Evolutionary conservation across 139 green algal genomes (phyloP), one percentile per base, ranked within the genome.

Genomic region (Mesotaenium endlicherianum): DNA sequence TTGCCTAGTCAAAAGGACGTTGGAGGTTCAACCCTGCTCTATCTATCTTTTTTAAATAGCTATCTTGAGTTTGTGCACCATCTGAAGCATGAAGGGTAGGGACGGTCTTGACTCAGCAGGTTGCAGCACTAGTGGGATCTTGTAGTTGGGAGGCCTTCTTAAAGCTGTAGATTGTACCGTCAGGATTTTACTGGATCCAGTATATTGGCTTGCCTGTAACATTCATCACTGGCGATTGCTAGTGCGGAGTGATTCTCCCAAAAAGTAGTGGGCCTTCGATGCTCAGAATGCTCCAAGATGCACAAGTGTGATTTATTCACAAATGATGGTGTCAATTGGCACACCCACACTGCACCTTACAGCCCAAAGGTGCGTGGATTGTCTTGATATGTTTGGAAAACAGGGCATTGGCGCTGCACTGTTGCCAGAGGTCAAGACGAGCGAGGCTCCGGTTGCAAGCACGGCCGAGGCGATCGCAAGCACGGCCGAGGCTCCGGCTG

Each of bases 231-330:
- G 20, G 20, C 26, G 26, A 64, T 26, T 64, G 26, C 53, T 34
- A 64, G 53, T 34, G 26, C 53, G 20, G 20, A 26, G 53, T 34
- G 26, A 64, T 64, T 34, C 20, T 34, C 20, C 20, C 20, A 64
- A 64, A 64, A 20, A 20, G 20, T 34, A 34, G 26, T 34, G 26
- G 26, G 20, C 26, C 26, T 64, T 30, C 26, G 43, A 26, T 60
- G 42, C 69, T 55, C n/a, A n/a, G 14, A 30, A n/a, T 57, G 41
- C 43, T 77, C n/a, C 43, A 45, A 30, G n/a, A 4, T n/a, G 20
- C 43, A 67, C 34, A 5, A 72, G 34, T 67, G 49, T 80, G 49
- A n/a, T 67, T 31, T 69, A 74, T 69, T 72, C 45, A 72, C 49
- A 74, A 26, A 74, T 38, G 34, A 74, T 49, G 50, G n/a, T 70